Conservation (phyloP, 108 stramenopile genomes). For the Skeletonema costatum region DNA sequence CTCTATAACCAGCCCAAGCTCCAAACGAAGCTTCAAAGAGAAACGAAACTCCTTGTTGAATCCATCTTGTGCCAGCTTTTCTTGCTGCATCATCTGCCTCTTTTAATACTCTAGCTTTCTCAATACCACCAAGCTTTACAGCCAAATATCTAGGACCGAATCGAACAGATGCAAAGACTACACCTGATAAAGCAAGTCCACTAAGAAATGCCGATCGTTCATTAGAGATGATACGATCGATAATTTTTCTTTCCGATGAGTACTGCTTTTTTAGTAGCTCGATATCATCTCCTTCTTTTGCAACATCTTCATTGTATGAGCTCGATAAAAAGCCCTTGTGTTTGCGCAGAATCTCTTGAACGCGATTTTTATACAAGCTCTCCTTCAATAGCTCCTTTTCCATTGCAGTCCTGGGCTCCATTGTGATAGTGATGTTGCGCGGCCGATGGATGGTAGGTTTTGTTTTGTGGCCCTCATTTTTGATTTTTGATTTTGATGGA, state of each 20-base stretch:
- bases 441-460: too few relatives aligned
- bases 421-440: not conserved
- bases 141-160: slow-evolving; percentile 37
- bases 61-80: slow-evolving; percentile 33
- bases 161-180: slow-evolving; percentile 42
- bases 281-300: slow-evolving; percentile 2
- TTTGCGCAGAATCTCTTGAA: slow-evolving; percentile 8
- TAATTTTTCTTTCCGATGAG: slow-evolving; percentile 25
- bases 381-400: slow-evolving; percentile 29
- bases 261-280: slow-evolving; percentile 13
- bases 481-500: too few relatives aligned
- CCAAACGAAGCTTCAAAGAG: slow-evolving; percentile 42
- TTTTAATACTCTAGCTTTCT: slow-evolving; percentile 32
- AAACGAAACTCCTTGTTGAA: slow-evolving; percentile 33
- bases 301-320: slow-evolving; percentile 1
- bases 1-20: slow-evolving; percentile 42
- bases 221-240: slow-evolving; percentile 31
- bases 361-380: slow-evolving; percentile 10
- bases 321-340: slow-evolving; percentile 13
- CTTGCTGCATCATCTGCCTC: slow-evolving; percentile 41
- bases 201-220: slow-evolving; percentile 35
- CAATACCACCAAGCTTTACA: slow-evolving; percentile 31
- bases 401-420: slow-evolving; percentile 1
- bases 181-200: slow-evolving; percentile 37
- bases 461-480: too few relatives aligned